Evolutionary conservation across 1,139 yeast species (phyloP), one percentile per base, ranked within the genome.

Genomic region (Fermentozyma sake): DNA sequence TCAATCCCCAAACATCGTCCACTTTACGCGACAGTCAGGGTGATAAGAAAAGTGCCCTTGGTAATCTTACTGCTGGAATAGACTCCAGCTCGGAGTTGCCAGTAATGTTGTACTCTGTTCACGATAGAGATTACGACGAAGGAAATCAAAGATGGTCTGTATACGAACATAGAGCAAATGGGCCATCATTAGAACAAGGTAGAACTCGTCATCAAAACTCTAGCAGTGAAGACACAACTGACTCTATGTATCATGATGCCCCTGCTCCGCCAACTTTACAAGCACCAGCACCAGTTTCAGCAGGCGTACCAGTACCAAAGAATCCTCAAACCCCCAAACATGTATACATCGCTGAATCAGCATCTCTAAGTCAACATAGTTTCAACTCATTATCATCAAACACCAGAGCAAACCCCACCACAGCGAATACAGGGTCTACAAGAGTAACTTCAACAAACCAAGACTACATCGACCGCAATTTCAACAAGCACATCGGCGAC

Each of bases 101-200:
- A 5, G 41, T 52, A 7, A 51, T 52, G 52, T 41, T 54, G 24
- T 56, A 52, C 33, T 50, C 50, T 23, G 59, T 55, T 12, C 60
- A 55, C 12, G 55, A 55, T 27, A 48, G 42, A 31, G 48, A 48
- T 29, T 48, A 35, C 30, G 53, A 47, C 22, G 54, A 50, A 29
- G 48, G 55, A 3, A 42, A 47, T 18, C 46, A 42, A 23, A 33
- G 60, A 15, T 52, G 59, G 58, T 49, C 57, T 6, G 54, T 48
- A 12, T 52, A 53, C 22, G 59, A 55, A 27, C 12, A 26, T 29
- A 13, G 40, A 34, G 20, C 31, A 33, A 23, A 32, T 38, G n/a
- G 37, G 28, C 14, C 31, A 26, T n/a, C 28, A 33, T 14, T 33
- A 34, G 25, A 37, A 35, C 20, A 37, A 35, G 19, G n/a, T n/a